Percentiles rank a stretch among this genome's conserved stretches.
phyloP scores from a whole-genome alignment of 2,329 filamentous ascomycete species.

The Pleurostoma richardsiae region DNA sequence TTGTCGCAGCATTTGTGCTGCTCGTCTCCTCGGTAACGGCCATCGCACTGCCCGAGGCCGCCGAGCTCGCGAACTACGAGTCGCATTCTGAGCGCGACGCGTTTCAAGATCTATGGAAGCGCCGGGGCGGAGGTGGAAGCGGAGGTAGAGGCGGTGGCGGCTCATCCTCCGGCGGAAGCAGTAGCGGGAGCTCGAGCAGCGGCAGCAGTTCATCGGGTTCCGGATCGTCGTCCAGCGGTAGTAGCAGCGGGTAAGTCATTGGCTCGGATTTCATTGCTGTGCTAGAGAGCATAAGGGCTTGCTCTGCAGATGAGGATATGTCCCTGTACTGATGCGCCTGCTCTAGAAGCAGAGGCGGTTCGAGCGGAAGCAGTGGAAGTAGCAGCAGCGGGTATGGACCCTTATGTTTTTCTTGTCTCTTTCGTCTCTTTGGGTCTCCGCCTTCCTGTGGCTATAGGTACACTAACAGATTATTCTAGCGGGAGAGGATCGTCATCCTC shows the following conservation, averaged over 20 bases:
- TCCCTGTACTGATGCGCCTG: not conserved
- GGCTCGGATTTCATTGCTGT: not conserved
- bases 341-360: not conserved
- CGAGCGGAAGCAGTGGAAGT: not conserved
- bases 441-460: not conserved
- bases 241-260: not conserved
- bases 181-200: slow-evolving; percentile 16
- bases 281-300: not conserved
- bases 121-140: slow-evolving; percentile 54
- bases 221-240: slow-evolving; percentile 1
- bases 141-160: slow-evolving; percentile 36
- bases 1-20: slow-evolving; percentile 5
- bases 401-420: not conserved
- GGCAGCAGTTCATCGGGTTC: slow-evolving; percentile 5
- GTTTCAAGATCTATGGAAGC: slow-evolving; percentile 48
- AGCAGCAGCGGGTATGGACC: not conserved
- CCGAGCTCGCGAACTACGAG: slow-evolving; percentile 6
- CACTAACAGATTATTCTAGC: not conserved
- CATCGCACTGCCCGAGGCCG: slow-evolving; percentile 12
- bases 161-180: slow-evolving; percentile 13
- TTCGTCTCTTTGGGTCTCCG: not conserved
- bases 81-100: slow-evolving; percentile 7
- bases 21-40: slow-evolving; percentile 13
- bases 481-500: slow-evolving; percentile 23
- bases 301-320: not conserved